Percentiles rank a stretch among this genome's conserved stretches.
These are phyloP conservation scores for Globisporangium camurandrum DNA, from an alignment of 352 stramenopile species.

Conservation along the genomic window DNA sequence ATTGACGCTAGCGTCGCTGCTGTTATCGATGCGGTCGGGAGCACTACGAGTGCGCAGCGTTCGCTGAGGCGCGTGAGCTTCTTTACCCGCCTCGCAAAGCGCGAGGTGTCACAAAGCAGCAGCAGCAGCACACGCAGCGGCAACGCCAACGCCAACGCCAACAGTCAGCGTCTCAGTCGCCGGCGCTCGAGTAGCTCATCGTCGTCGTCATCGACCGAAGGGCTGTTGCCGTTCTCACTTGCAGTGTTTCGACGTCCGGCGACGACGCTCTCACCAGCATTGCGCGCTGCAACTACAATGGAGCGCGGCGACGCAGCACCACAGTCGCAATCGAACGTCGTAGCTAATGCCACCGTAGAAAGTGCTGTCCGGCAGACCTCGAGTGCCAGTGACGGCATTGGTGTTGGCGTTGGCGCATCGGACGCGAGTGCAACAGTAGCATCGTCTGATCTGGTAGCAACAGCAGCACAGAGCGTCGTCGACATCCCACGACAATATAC, in stretches of 20 bases:
- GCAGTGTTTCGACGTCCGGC: neutral
- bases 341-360: too few species aligned
- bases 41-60: neutral
- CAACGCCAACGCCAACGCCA: neutral
- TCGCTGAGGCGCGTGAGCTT: neutral
- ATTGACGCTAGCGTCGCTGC: neutral
- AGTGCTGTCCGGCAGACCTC: too few species aligned
- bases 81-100: neutral
- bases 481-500: constrained; percentile 3
- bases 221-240: constrained; percentile 2
- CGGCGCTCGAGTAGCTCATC: constrained; percentile 2
- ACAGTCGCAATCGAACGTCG: too few species aligned
- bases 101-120: neutral
- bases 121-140: neutral
- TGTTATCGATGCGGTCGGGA: neutral
- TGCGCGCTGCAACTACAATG: neutral
- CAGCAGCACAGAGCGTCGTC: neutral
- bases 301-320: neutral
- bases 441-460: neutral
- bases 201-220: constrained; percentile 4
- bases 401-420: neutral
- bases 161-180: neutral
- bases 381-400: too few species aligned
- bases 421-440: neutral
- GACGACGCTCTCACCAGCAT: constrained; percentile 4